Percentiles rank a stretch among this genome's conserved stretches.
phyloP scores from a whole-genome alignment of 768 basidiomycete species.

The Suillus cothurnatus region DNA sequence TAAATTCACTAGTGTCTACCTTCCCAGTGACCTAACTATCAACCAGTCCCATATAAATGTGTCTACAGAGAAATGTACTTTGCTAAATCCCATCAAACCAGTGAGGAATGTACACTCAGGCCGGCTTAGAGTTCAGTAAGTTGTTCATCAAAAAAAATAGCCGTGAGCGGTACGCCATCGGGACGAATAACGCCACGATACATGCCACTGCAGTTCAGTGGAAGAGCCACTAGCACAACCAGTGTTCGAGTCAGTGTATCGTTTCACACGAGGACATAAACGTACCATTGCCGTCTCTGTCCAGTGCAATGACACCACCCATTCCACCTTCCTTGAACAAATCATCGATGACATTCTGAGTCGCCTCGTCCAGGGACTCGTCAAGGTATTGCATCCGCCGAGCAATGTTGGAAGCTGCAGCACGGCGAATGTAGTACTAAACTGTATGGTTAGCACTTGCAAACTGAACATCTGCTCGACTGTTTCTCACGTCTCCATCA shows the following conservation, averaged over 20 bases:
- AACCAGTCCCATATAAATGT: background rate
- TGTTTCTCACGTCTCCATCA: constrained; percentile 70
- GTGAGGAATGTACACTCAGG: background rate
- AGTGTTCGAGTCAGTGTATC: background rate
- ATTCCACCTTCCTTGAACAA: constrained; percentile 59
- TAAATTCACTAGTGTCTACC: background rate
- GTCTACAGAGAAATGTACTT: background rate
- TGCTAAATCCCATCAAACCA: background rate
- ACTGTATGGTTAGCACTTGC: constrained; percentile 7
- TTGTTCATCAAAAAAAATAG: constrained; percentile 75
- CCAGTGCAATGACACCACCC: constrained; percentile 78
- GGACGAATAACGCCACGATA: constrained; percentile 73
- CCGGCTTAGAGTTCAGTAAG: constrained; percentile 26
- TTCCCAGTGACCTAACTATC: background rate
- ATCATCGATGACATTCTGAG: constrained; percentile 56
- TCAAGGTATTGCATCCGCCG: constrained; percentile 61
- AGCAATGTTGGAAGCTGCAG: constrained; percentile 67
- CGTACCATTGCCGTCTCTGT: constrained; percentile 68
- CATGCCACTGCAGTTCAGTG: constrained; percentile 80
- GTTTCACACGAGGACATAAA: background rate
- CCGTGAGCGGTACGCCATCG: constrained; percentile 72
- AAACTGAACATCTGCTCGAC: constrained; percentile 4
- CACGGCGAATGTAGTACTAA: constrained; percentile 78
- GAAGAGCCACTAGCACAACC: constrained; percentile 58
- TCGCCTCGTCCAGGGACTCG: constrained; percentile 59